Percentiles rank a stretch among this genome's conserved stretches.
phyloP scores from a whole-genome alignment of 148 eudicot species.

The Vaccinium darrowii region DNA sequence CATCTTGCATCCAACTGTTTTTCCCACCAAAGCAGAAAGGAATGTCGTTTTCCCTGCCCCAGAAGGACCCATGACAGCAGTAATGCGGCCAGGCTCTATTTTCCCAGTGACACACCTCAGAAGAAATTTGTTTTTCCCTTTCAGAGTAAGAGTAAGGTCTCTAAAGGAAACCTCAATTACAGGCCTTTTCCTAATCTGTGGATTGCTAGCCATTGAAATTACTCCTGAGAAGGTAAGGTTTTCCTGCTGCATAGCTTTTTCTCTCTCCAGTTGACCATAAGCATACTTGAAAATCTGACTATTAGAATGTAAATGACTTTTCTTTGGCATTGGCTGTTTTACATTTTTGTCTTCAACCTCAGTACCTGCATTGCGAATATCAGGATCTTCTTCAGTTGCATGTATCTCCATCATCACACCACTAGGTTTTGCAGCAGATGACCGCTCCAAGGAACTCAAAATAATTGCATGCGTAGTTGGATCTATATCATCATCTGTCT shows the following conservation, averaged over 20 bases:
- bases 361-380: constrained; percentile 28
- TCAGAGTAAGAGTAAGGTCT: constrained; percentile 63
- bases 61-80: constrained; percentile 87
- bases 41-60: constrained; percentile 85
- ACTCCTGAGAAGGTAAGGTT: constrained; percentile 56
- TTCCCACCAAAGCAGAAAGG: constrained; percentile 71
- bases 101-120: constrained; percentile 66
- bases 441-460: constrained; percentile 24
- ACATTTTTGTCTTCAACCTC: constrained; percentile 37
- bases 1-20: constrained; percentile 56
- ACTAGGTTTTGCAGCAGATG: constrained; percentile 25
- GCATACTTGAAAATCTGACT: constrained; percentile 73
- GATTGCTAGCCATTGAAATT: constrained; percentile 50
- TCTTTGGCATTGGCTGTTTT: constrained; percentile 36
- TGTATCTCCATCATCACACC: constrained; percentile 20
- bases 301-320: constrained; percentile 45
- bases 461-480: constrained; percentile 22
- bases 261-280: constrained; percentile 76
- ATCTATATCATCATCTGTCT: constrained; percentile 23
- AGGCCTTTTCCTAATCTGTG: constrained; percentile 51
- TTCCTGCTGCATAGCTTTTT: constrained; percentile 49
- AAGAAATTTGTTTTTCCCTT: constrained; percentile 57
- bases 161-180: constrained; percentile 56
- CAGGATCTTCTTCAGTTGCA: constrained; percentile 30
- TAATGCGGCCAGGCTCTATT: constrained; percentile 59